A percentile compares a stretch with the other conserved stretches of the same genome.
These are phyloP conservation scores for Epichloe sylvatica DNA, from an alignment of 2,329 filamentous ascomycete genomes.

Conservation along the genomic window DNA sequence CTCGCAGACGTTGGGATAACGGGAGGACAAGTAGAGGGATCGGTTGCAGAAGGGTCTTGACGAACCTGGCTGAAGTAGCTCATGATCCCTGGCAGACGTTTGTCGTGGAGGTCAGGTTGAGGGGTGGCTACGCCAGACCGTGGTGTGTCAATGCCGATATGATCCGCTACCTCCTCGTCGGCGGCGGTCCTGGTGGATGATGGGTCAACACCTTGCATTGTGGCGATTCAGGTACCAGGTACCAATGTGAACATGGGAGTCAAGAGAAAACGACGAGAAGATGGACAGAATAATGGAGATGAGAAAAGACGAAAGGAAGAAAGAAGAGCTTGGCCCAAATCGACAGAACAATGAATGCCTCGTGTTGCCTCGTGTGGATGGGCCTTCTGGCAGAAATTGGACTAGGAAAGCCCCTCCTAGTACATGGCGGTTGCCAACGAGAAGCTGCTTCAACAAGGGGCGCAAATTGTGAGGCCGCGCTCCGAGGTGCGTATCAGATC, in stretches of 20 bases:
- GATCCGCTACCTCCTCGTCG: constrained; percentile 60
- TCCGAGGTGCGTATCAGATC: constrained; percentile 13
- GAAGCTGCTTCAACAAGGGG: constrained; percentile 6
- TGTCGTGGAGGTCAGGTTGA: constrained; percentile 84
- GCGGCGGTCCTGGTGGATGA: constrained; percentile 38
- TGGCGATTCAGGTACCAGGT: constrained; percentile 14
- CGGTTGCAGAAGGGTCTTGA: constrained; percentile 56
- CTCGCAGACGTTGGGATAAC: constrained; percentile 26
- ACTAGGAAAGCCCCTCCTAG: constrained; percentile 26
- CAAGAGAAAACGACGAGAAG: neutral
- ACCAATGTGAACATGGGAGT: neutral
- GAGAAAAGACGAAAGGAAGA: neutral
- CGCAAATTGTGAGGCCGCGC: constrained; percentile 3
- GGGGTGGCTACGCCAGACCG: constrained; percentile 87
- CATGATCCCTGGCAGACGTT: constrained; percentile 88
- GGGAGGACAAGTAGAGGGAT: constrained; percentile 18
- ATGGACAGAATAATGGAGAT: neutral
- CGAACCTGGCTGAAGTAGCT: constrained; percentile 99
- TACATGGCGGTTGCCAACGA: constrained; percentile 28
- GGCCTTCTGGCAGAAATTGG: constrained; percentile 6
- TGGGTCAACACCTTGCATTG: constrained; percentile 38
- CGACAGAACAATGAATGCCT: constrained; percentile 5
- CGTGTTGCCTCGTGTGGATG: constrained; percentile 11
- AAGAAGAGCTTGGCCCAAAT: neutral
- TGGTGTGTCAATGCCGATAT: constrained; percentile 73